Conservation (phyloP, 208 protist species). For the Herpetomonas samuelpessoai region DNA sequence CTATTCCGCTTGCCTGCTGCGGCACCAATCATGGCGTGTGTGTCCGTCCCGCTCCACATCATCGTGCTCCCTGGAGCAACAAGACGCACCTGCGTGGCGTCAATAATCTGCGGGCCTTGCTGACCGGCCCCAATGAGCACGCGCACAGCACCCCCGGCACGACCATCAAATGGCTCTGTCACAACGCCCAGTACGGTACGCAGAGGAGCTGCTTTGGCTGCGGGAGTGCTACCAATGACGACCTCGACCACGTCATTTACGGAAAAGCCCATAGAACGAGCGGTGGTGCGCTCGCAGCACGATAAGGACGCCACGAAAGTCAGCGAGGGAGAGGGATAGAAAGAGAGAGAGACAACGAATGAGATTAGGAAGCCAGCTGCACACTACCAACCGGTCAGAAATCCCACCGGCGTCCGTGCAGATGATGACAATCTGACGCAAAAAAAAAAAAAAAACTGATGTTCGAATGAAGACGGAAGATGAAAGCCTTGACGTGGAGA, state of each 20-base stretch:
- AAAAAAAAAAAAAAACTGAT: slow-evolving; percentile 17
- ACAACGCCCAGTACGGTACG: not conserved
- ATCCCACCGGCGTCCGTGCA: too few relatives aligned
- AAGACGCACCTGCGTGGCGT: not conserved
- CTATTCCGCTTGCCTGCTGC: too few relatives aligned
- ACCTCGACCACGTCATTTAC: not conserved
- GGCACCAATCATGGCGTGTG: not conserved
- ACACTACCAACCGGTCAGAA: too few relatives aligned
- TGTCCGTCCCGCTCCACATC: not conserved
- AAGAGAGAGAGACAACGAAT: slow-evolving; percentile 4
- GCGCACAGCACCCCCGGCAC: too few relatives aligned
- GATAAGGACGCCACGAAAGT: not conserved
- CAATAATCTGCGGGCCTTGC: not conserved
- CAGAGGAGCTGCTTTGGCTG: too few relatives aligned
- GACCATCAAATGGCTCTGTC: too few relatives aligned
- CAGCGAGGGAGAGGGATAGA: not conserved
- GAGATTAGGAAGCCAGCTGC: slow-evolving; percentile 1
- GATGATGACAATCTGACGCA: too few relatives aligned
- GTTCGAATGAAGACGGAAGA: too few relatives aligned
- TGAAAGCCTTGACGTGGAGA: too few relatives aligned
- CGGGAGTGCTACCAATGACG: not conserved
- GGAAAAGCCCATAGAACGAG: not conserved
- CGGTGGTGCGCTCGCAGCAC: not conserved
- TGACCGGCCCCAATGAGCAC: not conserved
- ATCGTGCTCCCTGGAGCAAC: not conserved